Evolutionary conservation across 202 grass and related monocot genomes (phyloP).

Genomic region (Digitaria exilis): DNA sequence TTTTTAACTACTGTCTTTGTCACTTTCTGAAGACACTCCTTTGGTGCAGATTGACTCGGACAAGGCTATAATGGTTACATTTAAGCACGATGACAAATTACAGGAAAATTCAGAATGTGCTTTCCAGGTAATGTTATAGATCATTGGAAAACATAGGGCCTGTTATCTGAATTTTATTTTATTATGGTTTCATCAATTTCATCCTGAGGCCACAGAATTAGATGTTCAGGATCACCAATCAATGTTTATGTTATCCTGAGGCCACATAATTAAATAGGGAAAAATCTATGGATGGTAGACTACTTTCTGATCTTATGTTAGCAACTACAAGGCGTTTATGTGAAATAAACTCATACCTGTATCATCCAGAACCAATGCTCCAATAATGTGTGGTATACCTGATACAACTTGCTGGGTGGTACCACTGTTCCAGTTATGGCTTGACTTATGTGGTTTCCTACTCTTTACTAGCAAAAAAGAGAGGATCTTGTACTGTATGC

Average conservation of each 20-base stretch:
- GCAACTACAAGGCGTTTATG: background rate
- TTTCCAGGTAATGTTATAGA: conserved; percentile 75
- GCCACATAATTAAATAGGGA: too few relatives aligned
- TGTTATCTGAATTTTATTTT: background rate
- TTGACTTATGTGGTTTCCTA: background rate
- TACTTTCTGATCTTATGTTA: background rate
- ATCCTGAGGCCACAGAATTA: background rate
- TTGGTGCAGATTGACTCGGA: conserved; percentile 75
- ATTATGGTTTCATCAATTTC: background rate
- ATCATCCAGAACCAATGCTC: background rate
- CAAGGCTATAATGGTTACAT: conserved; percentile 91
- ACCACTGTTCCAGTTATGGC: background rate
- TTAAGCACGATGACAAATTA: conserved; percentile 95
- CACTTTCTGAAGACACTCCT: conserved; percentile 19
- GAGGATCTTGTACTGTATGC: background rate
- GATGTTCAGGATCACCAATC: background rate
- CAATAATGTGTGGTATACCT: background rate
- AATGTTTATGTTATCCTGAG: too few relatives aligned
- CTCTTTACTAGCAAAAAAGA: background rate
- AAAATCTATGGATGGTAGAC: background rate
- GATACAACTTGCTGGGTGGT: background rate
- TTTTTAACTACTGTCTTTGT: background rate
- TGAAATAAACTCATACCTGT: background rate
- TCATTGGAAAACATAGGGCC: background rate
- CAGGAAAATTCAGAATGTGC: conserved; percentile 81